phyloP scores from a whole-genome alignment of 106 monocot genomes.

The Apostasia ramifera region DNA sequence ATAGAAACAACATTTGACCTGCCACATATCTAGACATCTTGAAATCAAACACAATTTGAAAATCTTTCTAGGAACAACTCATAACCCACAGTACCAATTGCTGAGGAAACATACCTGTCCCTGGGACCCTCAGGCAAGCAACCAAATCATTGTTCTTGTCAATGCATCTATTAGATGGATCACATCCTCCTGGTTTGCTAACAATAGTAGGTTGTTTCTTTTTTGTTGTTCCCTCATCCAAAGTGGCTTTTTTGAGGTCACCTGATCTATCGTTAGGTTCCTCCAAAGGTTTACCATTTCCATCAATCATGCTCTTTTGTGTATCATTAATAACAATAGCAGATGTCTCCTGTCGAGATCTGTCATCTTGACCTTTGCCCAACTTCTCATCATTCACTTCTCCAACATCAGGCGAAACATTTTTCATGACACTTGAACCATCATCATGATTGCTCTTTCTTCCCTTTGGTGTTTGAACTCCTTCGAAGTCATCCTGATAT shows the following conservation, averaged over 20 bases:
- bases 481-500: slow-evolving; percentile 4
- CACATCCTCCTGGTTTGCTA: slow-evolving; percentile 40
- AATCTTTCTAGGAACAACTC: too few species aligned
- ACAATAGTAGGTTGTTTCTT: slow-evolving; percentile 1
- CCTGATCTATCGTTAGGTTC: slow-evolving; percentile 2
- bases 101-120: slow-evolving; percentile 34
- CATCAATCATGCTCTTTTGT: not conserved
- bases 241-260: slow-evolving; percentile 3
- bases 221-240: slow-evolving; percentile 8
- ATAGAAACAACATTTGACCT: not conserved
- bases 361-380: slow-evolving; percentile 5
- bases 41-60: not conserved
- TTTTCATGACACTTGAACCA: not conserved
- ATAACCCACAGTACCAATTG: not conserved
- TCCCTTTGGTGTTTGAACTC: not conserved
- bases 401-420: slow-evolving; percentile 8
- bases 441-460: not conserved
- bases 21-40: not conserved
- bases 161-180: slow-evolving; percentile 46
- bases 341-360: slow-evolving; percentile 7
- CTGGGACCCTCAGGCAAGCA: slow-evolving; percentile 80
- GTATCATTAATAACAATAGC: slow-evolving; percentile 9
- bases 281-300: slow-evolving; percentile 4
- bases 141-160: slow-evolving; percentile 53
- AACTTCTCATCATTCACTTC: slow-evolving; percentile 17